Base-by-base conservation (phyloP, 257 asterid species). In the Petunia axillaris region DNA sequence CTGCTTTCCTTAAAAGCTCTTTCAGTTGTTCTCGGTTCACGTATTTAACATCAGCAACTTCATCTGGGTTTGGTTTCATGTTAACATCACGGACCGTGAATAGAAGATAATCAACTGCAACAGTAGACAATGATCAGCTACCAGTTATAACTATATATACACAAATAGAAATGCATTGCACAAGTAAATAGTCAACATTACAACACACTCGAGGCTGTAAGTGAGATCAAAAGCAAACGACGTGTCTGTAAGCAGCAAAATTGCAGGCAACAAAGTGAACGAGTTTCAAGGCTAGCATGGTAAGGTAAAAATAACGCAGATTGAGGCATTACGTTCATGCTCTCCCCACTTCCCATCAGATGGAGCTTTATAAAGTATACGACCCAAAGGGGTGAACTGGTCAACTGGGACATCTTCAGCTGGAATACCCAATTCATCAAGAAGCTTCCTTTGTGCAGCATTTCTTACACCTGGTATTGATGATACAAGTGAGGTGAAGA, bases 261-360 rank as follows among this genome's bases (percentile, higher is more conserved):
- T 48, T 25, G 76, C 15, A 70, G 16, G 77, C 40, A 25, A 48
- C 16, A 0, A 46, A 71, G 59, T 1, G 4, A 71, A 71, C 59
- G 25, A 25, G 43, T 25, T 8, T 43, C 11, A 25, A 48, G 44
- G 77, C 36, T 46, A 16, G 41, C 43, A 41, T 6, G 0, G 75
- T 15, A 16, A 66, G 75, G 41, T 16, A 43, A 16, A 7, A 68
- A 8, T n/a, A 66, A 16, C 16, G 0, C 48, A 48, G 41, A 44
- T 71, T 25, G 77, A 44, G 58, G 48, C 73, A 75, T 90, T 88
- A 95, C 98, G 82, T 90, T 95, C 98, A 67, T 95, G 98, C 84
- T 95, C 98, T 84, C 98, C 98, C 98, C 98, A 95, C 86, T 89
- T 93, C 66, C 98, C 98, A 79, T 95, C 98, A 6, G 98, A 95